Evolutionary conservation across 176 grass and related monocot genomes (phyloP).

Genomic region (Tuctoria greenei): DNA sequence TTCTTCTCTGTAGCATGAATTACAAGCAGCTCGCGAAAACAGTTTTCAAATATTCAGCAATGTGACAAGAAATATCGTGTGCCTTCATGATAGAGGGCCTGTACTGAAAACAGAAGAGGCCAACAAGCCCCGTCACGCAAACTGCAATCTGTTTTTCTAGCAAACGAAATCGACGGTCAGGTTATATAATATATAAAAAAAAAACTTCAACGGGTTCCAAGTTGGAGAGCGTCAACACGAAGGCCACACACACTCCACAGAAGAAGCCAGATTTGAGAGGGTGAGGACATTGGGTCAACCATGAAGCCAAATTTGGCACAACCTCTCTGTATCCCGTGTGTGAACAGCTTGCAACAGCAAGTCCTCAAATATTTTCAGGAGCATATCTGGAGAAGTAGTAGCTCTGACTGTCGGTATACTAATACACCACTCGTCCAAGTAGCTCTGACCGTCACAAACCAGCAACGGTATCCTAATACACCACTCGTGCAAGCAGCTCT

Average conservation of each 20-base stretch:
- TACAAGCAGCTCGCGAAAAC: not conserved
- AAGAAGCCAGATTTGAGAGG: not conserved
- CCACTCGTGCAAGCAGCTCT: slow-evolving; percentile 8
- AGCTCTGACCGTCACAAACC: not conserved
- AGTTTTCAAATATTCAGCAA: not conserved
- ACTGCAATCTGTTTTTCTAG: not conserved
- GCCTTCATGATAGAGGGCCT: not conserved
- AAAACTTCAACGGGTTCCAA: not conserved
- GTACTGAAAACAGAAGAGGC: not conserved
- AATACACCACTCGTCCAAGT: too few relatives aligned
- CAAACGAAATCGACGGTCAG: not conserved
- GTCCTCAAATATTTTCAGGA: not conserved
- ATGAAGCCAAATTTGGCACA: not conserved
- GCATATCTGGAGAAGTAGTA: not conserved
- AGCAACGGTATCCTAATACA: not conserved
- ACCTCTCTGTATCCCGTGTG: not conserved
- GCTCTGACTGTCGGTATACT: too few relatives aligned
- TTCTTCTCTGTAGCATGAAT: not conserved
- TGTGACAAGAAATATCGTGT: not conserved
- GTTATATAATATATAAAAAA: too few relatives aligned
- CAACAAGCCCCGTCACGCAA: not conserved
- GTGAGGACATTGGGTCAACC: not conserved
- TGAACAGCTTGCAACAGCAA: slow-evolving; percentile 33
- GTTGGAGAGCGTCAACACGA: too few relatives aligned
- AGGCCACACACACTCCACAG: not conserved